Percentiles rank a stretch among this genome's conserved stretches.
Conservation (phyloP, 345 rosid species). For the Eucalyptus microcorys region DNA sequence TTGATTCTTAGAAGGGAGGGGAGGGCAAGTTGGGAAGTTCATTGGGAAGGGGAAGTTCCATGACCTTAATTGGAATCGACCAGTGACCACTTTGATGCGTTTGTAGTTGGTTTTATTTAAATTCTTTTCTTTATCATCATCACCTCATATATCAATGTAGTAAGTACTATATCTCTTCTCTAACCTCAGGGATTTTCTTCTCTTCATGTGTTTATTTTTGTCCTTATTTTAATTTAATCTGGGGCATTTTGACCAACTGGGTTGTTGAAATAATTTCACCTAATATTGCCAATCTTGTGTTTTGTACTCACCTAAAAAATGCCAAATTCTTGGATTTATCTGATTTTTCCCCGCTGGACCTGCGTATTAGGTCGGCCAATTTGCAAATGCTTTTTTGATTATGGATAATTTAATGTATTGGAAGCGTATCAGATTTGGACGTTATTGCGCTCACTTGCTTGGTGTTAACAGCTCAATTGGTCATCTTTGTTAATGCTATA, state of each 20-base stretch:
- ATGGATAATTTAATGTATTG: not conserved
- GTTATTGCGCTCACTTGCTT: not conserved
- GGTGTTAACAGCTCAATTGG: not conserved
- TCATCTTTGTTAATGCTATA: not conserved
- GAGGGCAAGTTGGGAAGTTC: not conserved
- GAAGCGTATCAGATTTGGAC: not conserved
- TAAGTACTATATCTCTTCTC: not conserved
- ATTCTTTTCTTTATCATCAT: slow-evolving; percentile 7
- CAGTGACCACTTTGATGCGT: not conserved
- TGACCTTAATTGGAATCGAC: slow-evolving; percentile 19
- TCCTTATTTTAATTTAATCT: not conserved
- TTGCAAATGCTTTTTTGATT: not conserved
- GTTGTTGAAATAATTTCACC: not conserved
- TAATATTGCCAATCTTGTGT: not conserved
- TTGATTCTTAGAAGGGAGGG: slow-evolving; percentile 8
- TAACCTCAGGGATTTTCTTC: not conserved
- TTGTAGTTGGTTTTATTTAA: slow-evolving; percentile 7
- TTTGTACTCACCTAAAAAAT: not conserved
- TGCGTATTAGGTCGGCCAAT: not conserved
- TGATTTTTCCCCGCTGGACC: not conserved
- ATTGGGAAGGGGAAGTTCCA: slow-evolving; percentile 6
- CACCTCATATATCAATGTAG: not conserved
- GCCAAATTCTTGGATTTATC: not conserved
- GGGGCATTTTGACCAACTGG: not conserved
- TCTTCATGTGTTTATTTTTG: not conserved